phyloP scores from a whole-genome alignment of 805 yeast genomes.

The Barnettozyma populi region DNA sequence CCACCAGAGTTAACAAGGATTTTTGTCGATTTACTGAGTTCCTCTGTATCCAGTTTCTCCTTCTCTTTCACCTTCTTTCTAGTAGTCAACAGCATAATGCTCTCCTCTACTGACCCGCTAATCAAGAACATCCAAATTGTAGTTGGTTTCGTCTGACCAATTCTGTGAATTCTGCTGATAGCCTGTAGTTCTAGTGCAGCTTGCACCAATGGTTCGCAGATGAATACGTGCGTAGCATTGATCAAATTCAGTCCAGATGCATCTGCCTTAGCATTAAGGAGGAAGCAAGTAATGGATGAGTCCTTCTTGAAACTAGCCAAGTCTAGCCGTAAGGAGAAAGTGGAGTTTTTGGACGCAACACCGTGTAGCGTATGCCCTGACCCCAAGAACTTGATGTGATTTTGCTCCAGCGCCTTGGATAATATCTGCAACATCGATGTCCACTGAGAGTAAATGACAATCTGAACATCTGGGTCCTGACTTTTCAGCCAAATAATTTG shows the following conservation, averaged over 20 bases:
- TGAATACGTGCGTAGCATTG: conserved; percentile 86
- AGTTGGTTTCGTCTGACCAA: conserved; percentile 79
- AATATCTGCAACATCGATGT: conserved; percentile 62
- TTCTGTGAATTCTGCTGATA: conserved; percentile 83
- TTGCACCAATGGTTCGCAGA: conserved; percentile 90
- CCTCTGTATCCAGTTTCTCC: conserved; percentile 45
- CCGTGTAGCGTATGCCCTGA: conserved; percentile 29
- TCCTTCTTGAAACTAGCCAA: conserved; percentile 58
- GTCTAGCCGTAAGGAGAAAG: conserved; percentile 21
- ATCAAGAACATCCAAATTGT: conserved; percentile 91
- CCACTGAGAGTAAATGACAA: conserved; percentile 90
- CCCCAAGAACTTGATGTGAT: conserved; percentile 53
- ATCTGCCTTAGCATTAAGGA: conserved; percentile 79
- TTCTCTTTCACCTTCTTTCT: conserved; percentile 43
- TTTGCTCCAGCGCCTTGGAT: conserved; percentile 56
- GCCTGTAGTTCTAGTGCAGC: conserved; percentile 88
- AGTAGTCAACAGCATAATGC: conserved; percentile 66
- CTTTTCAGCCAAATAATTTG: conserved; percentile 61
- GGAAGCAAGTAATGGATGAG: conserved; percentile 68
- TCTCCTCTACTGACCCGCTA: conserved; percentile 82
- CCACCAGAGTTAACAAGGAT: conserved; percentile 48
- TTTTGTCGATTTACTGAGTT: conserved; percentile 46
- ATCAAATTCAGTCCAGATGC: conserved; percentile 88
- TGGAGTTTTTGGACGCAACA: not conserved
- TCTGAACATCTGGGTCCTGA: conserved; percentile 51